Percentiles rank a stretch among this genome's conserved stretches.
These are phyloP conservation scores for Mrakia gelida DNA, from an alignment of 768 basidiomycete species.

Conservation along the genomic window DNA sequence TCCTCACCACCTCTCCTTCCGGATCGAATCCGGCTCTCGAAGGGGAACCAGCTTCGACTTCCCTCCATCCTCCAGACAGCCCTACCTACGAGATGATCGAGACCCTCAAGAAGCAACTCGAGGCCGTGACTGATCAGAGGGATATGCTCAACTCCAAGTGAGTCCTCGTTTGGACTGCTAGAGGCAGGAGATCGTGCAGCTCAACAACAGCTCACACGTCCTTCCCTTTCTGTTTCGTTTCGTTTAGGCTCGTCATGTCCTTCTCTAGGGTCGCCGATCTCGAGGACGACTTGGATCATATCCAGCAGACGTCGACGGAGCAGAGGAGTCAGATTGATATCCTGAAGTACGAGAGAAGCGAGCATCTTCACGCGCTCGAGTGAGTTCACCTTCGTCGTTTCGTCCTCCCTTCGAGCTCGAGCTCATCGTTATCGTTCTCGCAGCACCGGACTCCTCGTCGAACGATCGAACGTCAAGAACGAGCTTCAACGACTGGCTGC, in stretches of 20 bases:
- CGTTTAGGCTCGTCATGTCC: constrained; percentile 63
- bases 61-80: constrained; percentile 11
- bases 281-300: constrained; percentile 73
- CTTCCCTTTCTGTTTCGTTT: background rate
- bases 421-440: background rate
- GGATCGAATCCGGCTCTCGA: background rate
- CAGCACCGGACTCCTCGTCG: constrained; percentile 77
- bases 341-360: constrained; percentile 76
- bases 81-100: constrained; percentile 11
- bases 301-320: constrained; percentile 49
- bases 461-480: constrained; percentile 75
- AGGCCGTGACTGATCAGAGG: constrained; percentile 25
- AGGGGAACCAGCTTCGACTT: background rate
- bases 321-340: constrained; percentile 66
- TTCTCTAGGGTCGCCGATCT: constrained; percentile 89
- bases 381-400: background rate
- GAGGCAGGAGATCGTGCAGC: background rate
- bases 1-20: constrained; percentile 4
- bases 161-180: background rate
- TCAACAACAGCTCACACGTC: background rate
- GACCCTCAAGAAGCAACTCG: constrained; percentile 21
- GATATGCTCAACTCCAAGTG: constrained; percentile 32
- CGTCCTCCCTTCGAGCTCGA: background rate
- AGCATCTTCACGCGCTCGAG: constrained; percentile 83
- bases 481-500: constrained; percentile 94